phyloP scores from a whole-genome alignment of 2,329 filamentous ascomycete species.

The Xylariaceae sp. region DNA sequence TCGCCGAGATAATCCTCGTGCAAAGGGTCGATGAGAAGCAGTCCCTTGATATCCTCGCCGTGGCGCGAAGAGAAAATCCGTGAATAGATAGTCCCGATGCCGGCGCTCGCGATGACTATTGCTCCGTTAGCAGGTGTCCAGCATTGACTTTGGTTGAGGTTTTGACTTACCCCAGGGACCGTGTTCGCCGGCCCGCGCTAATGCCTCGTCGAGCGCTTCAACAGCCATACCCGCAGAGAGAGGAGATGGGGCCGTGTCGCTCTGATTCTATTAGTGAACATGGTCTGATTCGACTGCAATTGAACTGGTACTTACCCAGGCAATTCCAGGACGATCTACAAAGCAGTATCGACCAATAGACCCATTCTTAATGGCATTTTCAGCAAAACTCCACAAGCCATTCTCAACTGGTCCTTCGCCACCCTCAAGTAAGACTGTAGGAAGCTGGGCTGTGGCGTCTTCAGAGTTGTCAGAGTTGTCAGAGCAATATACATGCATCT shows the following conservation, averaged over 20 bases:
- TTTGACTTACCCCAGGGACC: conserved; percentile 63
- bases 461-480: conserved; percentile 71
- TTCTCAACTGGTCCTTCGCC: conserved; percentile 76
- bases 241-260: conserved; percentile 87
- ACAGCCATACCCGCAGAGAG: conserved; percentile 91
- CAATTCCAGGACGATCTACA: conserved; percentile 86
- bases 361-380: conserved; percentile 70
- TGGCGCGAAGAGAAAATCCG: conserved; percentile 88
- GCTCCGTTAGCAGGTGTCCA: conserved; percentile 4
- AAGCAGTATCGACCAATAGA: conserved; percentile 90
- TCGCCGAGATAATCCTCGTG: conserved; percentile 79
- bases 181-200: conserved; percentile 72
- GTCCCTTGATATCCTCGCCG: conserved; percentile 65
- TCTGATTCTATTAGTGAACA: conserved; percentile 34
- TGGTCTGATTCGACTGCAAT: neutral
- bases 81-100: conserved; percentile 82
- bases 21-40: conserved; percentile 81
- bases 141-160: neutral
- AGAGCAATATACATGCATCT: conserved; percentile 78
- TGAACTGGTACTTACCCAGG: conserved; percentile 51
- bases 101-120: conserved; percentile 71
- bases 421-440: conserved; percentile 82
- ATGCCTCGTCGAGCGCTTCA: conserved; percentile 80
- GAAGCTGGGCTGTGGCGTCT: conserved; percentile 51
- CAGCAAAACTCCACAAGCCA: conserved; percentile 74